phyloP scores from a whole-genome alignment of 2,329 filamentous ascomycete genomes.

The Pseudomassariella vexata region DNA sequence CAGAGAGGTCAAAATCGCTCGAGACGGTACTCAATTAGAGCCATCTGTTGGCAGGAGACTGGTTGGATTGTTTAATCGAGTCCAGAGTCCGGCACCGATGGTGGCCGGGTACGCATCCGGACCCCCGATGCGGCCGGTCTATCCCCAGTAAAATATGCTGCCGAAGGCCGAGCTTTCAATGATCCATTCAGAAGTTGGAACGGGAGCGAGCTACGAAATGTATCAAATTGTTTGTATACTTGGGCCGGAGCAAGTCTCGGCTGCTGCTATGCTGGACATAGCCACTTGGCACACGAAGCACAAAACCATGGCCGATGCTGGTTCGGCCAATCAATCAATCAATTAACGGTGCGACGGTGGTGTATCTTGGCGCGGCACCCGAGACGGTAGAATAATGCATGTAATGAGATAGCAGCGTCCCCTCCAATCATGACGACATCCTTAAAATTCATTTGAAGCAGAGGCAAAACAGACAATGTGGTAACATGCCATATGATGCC shows the following conservation, averaged over 20 bases:
- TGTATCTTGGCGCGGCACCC: too few species aligned
- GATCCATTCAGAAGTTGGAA: background rate
- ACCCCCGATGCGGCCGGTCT: conserved; percentile 26
- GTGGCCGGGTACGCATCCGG: conserved; percentile 30
- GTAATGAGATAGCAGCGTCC: too few species aligned
- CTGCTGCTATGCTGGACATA: conserved; percentile 5
- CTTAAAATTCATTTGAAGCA: too few species aligned
- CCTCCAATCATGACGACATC: too few species aligned
- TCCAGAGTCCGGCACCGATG: conserved; percentile 31
- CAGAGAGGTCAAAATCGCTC: conserved; percentile 89
- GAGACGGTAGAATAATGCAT: too few species aligned
- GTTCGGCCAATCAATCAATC: too few species aligned
- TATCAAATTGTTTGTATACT: background rate
- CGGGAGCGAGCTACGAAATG: background rate
- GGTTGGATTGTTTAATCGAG: conserved; percentile 69
- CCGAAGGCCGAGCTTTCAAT: too few species aligned
- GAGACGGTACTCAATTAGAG: conserved; percentile 91
- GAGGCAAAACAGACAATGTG: too few species aligned
- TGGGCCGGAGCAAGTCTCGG: conserved; percentile 5
- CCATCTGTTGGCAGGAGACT: conserved; percentile 72
- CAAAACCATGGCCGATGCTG: too few species aligned
- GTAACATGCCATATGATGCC: too few species aligned
- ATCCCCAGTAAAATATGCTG: conserved; percentile 20
- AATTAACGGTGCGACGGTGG: too few species aligned
- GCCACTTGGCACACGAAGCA: too few species aligned